Percentiles rank a stretch among this genome's conserved stretches.
Conservation (phyloP, 768 basidiomycete genomes). For the Boletus eberwhitei region DNA sequence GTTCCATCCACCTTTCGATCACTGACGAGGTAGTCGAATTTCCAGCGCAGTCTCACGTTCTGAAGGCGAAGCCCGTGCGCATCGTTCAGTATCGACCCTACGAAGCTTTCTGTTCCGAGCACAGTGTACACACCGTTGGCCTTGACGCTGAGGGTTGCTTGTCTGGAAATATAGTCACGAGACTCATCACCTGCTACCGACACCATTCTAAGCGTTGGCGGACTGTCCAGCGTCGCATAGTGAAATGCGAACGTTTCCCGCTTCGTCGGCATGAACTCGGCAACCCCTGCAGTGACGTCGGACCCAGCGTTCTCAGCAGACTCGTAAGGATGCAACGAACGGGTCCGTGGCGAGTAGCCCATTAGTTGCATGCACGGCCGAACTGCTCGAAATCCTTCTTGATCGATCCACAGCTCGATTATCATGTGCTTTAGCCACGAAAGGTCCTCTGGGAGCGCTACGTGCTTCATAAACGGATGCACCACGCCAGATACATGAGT, state of each 20-base stretch:
- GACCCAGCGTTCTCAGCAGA: conserved; percentile 25
- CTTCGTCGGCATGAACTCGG: conserved; percentile 61
- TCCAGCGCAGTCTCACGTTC: conserved; percentile 58
- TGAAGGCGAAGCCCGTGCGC: conserved; percentile 18
- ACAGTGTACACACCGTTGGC: conserved; percentile 74
- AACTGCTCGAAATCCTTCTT: conserved; percentile 74
- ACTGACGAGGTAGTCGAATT: conserved; percentile 74
- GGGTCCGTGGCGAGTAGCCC: conserved; percentile 42
- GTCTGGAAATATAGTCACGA: conserved; percentile 72
- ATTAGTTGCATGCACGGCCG: conserved; percentile 56
- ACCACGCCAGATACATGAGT: conserved; percentile 1
- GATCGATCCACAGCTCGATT: conserved; percentile 73
- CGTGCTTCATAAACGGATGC: conserved; percentile 11
- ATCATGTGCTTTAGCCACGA: conserved; percentile 52
- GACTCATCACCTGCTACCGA: conserved; percentile 64
- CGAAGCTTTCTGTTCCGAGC: conserved; percentile 55
- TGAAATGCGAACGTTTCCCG: conserved; percentile 67
- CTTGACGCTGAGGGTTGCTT: conserved; percentile 68
- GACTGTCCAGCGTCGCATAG: conserved; percentile 60
- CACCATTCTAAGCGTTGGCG: conserved; percentile 68
- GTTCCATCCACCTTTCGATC: conserved; percentile 48
- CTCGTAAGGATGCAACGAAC: conserved; percentile 27
- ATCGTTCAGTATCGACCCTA: conserved; percentile 18
- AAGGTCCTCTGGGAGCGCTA: conserved; percentile 37
- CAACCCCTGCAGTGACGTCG: conserved; percentile 44